Base-by-base conservation (phyloP, 1,284 basidiomycete genomes). In the Malassezia globosa region DNA sequence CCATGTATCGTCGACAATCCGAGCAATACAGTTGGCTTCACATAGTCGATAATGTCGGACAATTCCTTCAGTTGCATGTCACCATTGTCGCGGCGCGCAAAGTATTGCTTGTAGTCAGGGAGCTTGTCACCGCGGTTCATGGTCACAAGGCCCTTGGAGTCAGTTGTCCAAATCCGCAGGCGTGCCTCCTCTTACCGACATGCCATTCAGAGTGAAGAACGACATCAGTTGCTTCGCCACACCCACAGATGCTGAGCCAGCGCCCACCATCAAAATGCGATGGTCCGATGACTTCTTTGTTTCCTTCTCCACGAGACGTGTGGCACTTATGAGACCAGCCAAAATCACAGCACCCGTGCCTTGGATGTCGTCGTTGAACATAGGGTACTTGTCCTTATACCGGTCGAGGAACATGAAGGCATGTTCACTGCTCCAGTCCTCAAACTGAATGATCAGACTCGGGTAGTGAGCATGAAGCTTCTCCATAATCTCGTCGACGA, bases 401-500 rank as follows among this genome's bases (percentile, higher is more conserved):
- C 62, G 54, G 10, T 67, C 63, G 18, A 69, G 58, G 53, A 65
- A 66, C 36, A 53, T 46, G 59, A 72, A 72, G 7, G 70, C 70
- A 35, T 68, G 59, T 24, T 72, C 69, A 4, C 63, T 64, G 39
- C 64, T 64, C 51, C 61, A 70, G 55, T 69, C 57, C 75, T 94
- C 89, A 66, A 92, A 92, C 73, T 94, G 89, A 48, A 92, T 78
- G 63, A 92, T 79, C 44, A 60, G 57, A 59, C 85, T 83, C 1
- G 89, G 88, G 87, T 39, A 78, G 75, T 33, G 72, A 38, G 35
- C 42, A 54, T 63, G 42, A 7, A 63, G 58, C 66, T 85, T 86
- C 24, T 75, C 72, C 86, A 94, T 89, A 73, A 94, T 89, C 69
- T 87, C 84, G 66, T 92, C 87, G 82, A 94, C 85, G 72, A 94